A percentile compares a stretch with the other conserved stretches of the same genome.
These are phyloP conservation scores for Aureobasidium sp. DNA, from an alignment of 2,329 filamentous ascomycete genomes.

Conservation along the genomic window DNA sequence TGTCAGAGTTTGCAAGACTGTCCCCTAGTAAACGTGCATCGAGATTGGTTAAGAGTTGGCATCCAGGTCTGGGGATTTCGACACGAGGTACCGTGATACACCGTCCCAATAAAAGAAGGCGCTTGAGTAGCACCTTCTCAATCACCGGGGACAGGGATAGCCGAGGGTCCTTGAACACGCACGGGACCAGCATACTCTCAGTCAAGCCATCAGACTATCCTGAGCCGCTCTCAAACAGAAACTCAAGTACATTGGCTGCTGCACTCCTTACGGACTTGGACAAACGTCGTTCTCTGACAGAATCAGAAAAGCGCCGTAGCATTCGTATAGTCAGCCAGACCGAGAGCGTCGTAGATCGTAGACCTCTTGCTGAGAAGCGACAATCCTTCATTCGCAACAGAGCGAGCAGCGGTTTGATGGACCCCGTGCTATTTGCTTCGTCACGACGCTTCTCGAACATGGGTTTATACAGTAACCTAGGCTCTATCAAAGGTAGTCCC, in stretches of 20 bases:
- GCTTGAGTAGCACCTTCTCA: conserved; percentile 24
- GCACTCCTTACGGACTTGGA: not conserved
- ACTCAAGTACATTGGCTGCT: conserved; percentile 22
- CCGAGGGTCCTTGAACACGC: conserved; percentile 32
- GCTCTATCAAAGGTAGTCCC: conserved; percentile 1
- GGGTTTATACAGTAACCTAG: not conserved
- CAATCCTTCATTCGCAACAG: conserved; percentile 38
- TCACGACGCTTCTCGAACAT: conserved; percentile 9
- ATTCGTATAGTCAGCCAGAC: conserved; percentile 34
- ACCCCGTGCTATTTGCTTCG: conserved; percentile 33
- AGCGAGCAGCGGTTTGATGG: conserved; percentile 32
- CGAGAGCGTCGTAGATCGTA: conserved; percentile 32
- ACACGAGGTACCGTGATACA: conserved; percentile 23
- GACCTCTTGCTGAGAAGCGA: conserved; percentile 35
- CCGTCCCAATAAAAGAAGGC: conserved; percentile 24
- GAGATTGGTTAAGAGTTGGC: conserved; percentile 21
- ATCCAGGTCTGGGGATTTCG: not conserved
- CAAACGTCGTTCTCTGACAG: conserved; percentile 22
- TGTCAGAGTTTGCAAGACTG: conserved; percentile 27
- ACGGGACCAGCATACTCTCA: conserved; percentile 35
- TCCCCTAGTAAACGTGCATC: conserved; percentile 28
- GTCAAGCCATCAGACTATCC: conserved; percentile 34
- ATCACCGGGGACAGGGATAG: conserved; percentile 28
- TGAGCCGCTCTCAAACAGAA: conserved; percentile 24
- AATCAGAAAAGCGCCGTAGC: conserved; percentile 32